These are phyloP conservation scores for Pulveroboletus sp. DNA, from an alignment of 768 basidiomycete species.

Conservation along the genomic window DNA sequence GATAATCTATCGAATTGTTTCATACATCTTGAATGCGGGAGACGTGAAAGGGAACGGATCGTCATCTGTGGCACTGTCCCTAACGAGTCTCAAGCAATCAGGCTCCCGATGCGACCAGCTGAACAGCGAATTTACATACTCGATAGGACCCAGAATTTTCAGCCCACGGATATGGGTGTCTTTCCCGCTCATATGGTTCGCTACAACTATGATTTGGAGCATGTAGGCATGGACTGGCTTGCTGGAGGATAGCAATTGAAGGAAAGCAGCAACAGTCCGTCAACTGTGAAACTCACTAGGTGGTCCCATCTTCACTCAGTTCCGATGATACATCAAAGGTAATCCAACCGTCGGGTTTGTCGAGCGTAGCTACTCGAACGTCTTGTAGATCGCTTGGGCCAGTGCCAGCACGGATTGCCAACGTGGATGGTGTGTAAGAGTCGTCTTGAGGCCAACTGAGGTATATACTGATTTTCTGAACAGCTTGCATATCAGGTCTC, in stretches of 20 bases:
- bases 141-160: slow-evolving; percentile 77
- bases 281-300: slow-evolving; percentile 51
- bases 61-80: slow-evolving; percentile 47
- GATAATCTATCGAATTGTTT: slow-evolving; percentile 57
- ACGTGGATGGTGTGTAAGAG: slow-evolving; percentile 92
- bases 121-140: slow-evolving; percentile 42
- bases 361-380: slow-evolving; percentile 75
- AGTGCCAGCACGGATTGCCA: slow-evolving; percentile 89
- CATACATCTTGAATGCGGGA: slow-evolving; percentile 68
- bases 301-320: slow-evolving; percentile 71
- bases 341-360: slow-evolving; percentile 94
- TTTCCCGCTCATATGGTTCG: slow-evolving; percentile 98
- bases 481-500: not conserved
- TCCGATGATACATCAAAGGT: slow-evolving; percentile 81
- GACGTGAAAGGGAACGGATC: slow-evolving; percentile 72
- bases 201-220: slow-evolving; percentile 82
- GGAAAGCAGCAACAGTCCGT: not conserved
- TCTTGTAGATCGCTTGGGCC: slow-evolving; percentile 91
- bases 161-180: slow-evolving; percentile 97
- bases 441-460: slow-evolving; percentile 84
- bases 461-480: slow-evolving; percentile 80
- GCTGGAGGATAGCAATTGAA: slow-evolving; percentile 35
- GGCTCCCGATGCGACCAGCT: not conserved
- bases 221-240: slow-evolving; percentile 87
- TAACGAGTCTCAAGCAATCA: slow-evolving; percentile 14